Evolutionary conservation across 345 rosid genomes (phyloP), one percentile per base, ranked within the genome.

Genomic region (Trapa bicornis): DNA sequence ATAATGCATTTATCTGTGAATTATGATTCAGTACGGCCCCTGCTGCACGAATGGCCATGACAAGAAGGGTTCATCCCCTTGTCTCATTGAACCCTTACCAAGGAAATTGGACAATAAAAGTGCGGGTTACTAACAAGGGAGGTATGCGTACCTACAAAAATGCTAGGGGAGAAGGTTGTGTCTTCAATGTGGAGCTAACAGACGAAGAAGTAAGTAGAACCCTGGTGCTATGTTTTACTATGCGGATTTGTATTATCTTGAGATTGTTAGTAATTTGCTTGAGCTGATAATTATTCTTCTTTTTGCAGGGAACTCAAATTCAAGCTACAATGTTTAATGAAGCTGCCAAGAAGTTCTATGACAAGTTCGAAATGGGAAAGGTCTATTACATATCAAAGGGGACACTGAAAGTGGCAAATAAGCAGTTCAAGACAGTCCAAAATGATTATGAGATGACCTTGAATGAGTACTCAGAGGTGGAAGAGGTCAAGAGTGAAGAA

Each of bases 271-370:
- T 52, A 36, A 0, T 38, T 3, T 52, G 22, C 12, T 0, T 41
- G 7, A 37, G 12, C 33, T 52, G 36, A 42, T 61, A 38, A 39
- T 50, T 58, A 48, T 22, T 15, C 58, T 67, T 3, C 13, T 38
- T 67, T 36, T 32, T 22, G 33, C 53, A 92, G 96, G 97, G 98
- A 67, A 90, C 97, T 10, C 97, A 93, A 69, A 93, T 93, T 67
- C 97, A 88, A 79, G 95, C 97, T 2, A 88, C 98, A 0, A 93
- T 93, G 98, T 93, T 93, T 64, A 93, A 93, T 56, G 97, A 84
- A 50, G 97, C 97, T 72, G 98, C 97, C 8, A 79, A 58, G 76
- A 93, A 87, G 73, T 93, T 90, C 70, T 87, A 41, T 72, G 96
- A 86, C 0, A 87, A 62, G 77, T 86, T 93, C 68, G 84, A 87